Evolutionary conservation across 345 rosid species (phyloP).

Genomic region (Cochlearia excelsa): DNA sequence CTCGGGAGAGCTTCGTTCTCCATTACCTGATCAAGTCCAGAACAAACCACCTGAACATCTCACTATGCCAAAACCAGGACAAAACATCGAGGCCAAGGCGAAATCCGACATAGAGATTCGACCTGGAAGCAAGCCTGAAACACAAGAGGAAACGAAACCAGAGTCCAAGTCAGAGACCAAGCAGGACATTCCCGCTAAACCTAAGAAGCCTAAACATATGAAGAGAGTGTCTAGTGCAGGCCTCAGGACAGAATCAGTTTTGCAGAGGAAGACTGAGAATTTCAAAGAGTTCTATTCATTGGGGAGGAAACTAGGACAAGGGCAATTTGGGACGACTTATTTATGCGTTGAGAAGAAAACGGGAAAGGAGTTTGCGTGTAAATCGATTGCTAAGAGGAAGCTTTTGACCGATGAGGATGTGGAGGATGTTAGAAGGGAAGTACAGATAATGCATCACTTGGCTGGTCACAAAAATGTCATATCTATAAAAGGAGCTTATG

Average conservation of each 20-base stretch:
- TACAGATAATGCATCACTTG: slow-evolving; percentile 89
- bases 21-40: slow-evolving; percentile 45
- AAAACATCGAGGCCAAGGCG: slow-evolving; percentile 16
- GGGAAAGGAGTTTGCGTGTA: slow-evolving; percentile 72
- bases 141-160: slow-evolving; percentile 10
- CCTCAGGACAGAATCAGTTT: slow-evolving; percentile 67
- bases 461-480: slow-evolving; percentile 81
- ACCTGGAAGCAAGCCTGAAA: slow-evolving; percentile 20
- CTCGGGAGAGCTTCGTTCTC: slow-evolving; percentile 39
- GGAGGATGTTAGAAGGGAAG: slow-evolving; percentile 84
- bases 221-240: slow-evolving; percentile 74
- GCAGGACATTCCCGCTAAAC: slow-evolving; percentile 29
- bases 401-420: slow-evolving; percentile 71
- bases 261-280: slow-evolving; percentile 65
- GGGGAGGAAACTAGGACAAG: slow-evolving; percentile 88
- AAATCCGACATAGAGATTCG: slow-evolving; percentile 17
- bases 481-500: slow-evolving; percentile 74
- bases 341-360: slow-evolving; percentile 66
- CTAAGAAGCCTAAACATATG: slow-evolving; percentile 54
- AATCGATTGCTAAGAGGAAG: slow-evolving; percentile 89
- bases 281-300: slow-evolving; percentile 62
- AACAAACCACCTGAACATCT: slow-evolving; percentile 69
- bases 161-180: slow-evolving; percentile 22
- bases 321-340: slow-evolving; percentile 84
- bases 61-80: slow-evolving; percentile 43